A percentile compares a stretch with the other conserved stretches of the same genome.
These are phyloP conservation scores for Orychophragmus violaceus DNA, from an alignment of 345 rosid genomes.

Conservation along the genomic window DNA sequence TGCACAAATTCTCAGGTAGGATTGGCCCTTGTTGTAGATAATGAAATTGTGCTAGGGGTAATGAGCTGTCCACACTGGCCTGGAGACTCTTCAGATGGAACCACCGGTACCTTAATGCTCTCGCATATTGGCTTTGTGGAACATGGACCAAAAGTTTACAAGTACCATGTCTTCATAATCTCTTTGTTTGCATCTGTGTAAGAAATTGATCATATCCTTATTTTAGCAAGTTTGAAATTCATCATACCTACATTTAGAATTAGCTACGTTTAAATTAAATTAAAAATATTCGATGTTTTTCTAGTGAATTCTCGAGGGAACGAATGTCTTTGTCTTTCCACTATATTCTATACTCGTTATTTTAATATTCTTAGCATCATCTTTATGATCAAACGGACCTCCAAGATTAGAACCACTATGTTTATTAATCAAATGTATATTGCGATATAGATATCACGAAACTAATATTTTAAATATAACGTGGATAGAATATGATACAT, in stretches of 20 bases:
- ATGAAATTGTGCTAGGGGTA: conserved; percentile 65
- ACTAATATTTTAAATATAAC: neutral
- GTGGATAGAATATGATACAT: conserved; percentile 4
- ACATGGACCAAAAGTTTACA: conserved; percentile 59
- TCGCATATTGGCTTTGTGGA: conserved; percentile 75
- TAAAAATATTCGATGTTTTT: neutral
- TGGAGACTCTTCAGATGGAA: conserved; percentile 20
- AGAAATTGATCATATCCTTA: neutral
- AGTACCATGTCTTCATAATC: neutral
- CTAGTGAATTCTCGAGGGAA: neutral
- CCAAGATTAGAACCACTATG: conserved; percentile 8
- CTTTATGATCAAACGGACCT: conserved; percentile 2
- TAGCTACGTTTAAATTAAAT: neutral
- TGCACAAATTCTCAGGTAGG: conserved; percentile 59
- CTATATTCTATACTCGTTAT: neutral
- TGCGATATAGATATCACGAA: neutral
- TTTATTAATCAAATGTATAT: neutral
- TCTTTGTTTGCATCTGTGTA: neutral
- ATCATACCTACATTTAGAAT: neutral
- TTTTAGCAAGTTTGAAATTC: neutral
- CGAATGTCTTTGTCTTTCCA: neutral
- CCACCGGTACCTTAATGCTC: conserved; percentile 62
- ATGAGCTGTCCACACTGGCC: conserved; percentile 95
- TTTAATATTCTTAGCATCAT: neutral
- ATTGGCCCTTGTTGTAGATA: conserved; percentile 81